phyloP scores from a whole-genome alignment of 495 filamentous ascomycete genomes.

The Neurospora tetraspora region DNA sequence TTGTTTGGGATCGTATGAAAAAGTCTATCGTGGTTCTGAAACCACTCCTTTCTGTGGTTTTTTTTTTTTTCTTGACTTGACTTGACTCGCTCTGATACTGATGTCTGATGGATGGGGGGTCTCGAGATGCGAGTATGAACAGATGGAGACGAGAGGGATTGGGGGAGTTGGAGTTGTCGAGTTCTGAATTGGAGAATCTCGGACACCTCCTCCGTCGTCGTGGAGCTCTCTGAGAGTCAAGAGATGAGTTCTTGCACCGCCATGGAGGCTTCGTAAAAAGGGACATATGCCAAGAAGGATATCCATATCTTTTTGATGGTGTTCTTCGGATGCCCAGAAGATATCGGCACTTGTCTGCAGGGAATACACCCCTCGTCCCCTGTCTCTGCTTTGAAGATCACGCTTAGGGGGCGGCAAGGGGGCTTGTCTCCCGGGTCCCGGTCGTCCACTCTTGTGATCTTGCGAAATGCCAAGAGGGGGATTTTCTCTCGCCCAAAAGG shows the following conservation, averaged over 20 bases:
- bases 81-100: neutral
- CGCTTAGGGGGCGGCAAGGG: neutral
- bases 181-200: neutral
- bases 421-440: neutral
- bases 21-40: neutral
- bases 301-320: neutral
- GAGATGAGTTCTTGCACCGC: neutral
- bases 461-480: neutral
- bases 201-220: neutral
- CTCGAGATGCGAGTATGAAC: neutral
- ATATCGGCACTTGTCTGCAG: neutral
- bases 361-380: neutral
- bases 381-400: neutral
- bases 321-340: neutral
- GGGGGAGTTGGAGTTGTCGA: neutral
- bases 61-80: neutral
- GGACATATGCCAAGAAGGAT: neutral
- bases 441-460: neutral
- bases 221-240: neutral
- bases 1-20: no score
- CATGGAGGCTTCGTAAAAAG: neutral
- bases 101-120: neutral
- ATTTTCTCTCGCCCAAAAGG: neutral
- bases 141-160: neutral
- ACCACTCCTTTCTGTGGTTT: neutral